These are phyloP conservation scores for Sporobolomyces pararoseus DNA, from an alignment of 768 basidiomycete genomes.

Conservation along the genomic window DNA sequence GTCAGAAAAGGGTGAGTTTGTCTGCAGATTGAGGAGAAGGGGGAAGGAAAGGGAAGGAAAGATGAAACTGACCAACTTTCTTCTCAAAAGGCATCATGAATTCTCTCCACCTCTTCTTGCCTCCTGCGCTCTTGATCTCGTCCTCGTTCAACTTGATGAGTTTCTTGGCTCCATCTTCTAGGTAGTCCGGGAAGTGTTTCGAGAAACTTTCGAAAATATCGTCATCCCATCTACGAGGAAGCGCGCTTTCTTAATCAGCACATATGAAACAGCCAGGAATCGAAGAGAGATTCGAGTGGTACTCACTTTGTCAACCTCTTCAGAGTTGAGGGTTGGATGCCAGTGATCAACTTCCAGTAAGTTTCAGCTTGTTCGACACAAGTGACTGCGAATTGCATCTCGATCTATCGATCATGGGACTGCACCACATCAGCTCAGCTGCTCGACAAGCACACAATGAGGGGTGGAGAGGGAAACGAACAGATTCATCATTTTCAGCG, in stretches of 20 bases:
- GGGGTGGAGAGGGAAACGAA: neutral
- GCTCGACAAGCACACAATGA: neutral
- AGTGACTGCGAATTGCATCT: slow-evolving; percentile 96
- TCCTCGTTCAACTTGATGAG: slow-evolving; percentile 74
- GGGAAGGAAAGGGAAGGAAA: neutral
- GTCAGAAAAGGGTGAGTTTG: too few relatives aligned
- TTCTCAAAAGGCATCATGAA: slow-evolving; percentile 70
- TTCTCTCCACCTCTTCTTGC: slow-evolving; percentile 84
- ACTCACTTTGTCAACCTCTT: slow-evolving; percentile 69
- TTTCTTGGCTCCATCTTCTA: slow-evolving; percentile 50
- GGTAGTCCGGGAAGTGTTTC: slow-evolving; percentile 73
- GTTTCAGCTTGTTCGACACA: slow-evolving; percentile 98
- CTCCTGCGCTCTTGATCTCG: slow-evolving; percentile 79
- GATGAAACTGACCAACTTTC: slow-evolving; percentile 31
- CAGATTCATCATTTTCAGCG: slow-evolving; percentile 35
- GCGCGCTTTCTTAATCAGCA: neutral
- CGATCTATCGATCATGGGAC: slow-evolving; percentile 62
- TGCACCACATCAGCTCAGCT: neutral
- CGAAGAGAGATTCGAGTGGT: neutral
- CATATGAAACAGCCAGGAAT: neutral
- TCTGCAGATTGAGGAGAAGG: too few relatives aligned
- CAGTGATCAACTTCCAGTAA: slow-evolving; percentile 88
- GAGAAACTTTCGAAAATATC: slow-evolving; percentile 78
- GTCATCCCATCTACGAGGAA: slow-evolving; percentile 66
- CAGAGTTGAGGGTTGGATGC: slow-evolving; percentile 69